Evolutionary conservation across 768 basidiomycete genomes (phyloP).

Genomic region (Boletus bicolor): DNA sequence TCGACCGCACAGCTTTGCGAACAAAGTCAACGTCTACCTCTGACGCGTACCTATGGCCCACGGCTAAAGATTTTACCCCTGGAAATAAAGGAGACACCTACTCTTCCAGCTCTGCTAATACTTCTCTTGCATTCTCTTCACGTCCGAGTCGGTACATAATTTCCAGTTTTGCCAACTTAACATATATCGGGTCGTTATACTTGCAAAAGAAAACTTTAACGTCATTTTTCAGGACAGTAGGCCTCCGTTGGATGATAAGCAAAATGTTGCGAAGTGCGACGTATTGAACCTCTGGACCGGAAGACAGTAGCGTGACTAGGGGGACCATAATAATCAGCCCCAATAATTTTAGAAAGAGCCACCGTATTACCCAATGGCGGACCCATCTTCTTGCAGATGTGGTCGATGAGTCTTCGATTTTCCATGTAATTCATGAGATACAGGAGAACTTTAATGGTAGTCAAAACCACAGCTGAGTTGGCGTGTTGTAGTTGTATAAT

Average conservation of each 20-base stretch:
- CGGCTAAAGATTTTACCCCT: background rate
- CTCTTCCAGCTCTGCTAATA: constrained; percentile 94
- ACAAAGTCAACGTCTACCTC: constrained; percentile 99
- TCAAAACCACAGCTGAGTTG: constrained; percentile 98
- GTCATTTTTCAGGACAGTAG: constrained; percentile 90
- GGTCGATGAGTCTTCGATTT: constrained; percentile 77
- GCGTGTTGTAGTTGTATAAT: constrained; percentile 92
- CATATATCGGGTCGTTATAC: constrained; percentile 99
- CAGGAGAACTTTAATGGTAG: constrained; percentile 93
- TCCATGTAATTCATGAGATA: constrained; percentile 99
- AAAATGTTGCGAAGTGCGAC: constrained; percentile 95
- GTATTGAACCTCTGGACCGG: constrained; percentile 98
- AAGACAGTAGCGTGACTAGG: constrained; percentile 89
- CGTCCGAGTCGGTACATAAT: constrained; percentile 98
- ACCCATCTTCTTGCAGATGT: constrained; percentile 96
- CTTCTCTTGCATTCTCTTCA: constrained; percentile 91
- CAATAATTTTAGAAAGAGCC: background rate
- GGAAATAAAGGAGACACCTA: constrained; percentile 35
- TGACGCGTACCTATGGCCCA: constrained; percentile 77
- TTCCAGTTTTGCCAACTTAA: constrained; percentile 96
- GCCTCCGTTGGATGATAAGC: constrained; percentile 93
- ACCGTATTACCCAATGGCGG: constrained; percentile 77
- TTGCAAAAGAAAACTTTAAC: constrained; percentile 99
- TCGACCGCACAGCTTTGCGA: constrained; percentile 94
- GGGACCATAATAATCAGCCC: constrained; percentile 1